Evolutionary conservation across 2,329 filamentous ascomycete species (phyloP).

Genomic region (Trichoderma hamatum): DNA sequence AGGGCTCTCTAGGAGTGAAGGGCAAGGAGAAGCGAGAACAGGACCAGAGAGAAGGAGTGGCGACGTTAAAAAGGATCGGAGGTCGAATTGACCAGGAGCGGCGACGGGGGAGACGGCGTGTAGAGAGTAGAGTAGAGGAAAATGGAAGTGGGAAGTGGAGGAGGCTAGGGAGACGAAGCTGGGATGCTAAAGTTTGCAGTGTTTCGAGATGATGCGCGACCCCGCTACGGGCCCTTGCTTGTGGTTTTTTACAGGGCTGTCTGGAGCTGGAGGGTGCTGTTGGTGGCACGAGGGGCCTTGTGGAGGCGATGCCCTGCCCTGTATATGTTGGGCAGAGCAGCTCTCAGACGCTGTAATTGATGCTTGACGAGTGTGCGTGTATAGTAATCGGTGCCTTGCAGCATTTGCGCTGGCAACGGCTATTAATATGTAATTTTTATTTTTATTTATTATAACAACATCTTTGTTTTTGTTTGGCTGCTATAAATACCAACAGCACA

Average conservation of each 20-base stretch:
- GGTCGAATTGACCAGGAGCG: conserved; percentile 18
- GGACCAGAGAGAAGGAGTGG: conserved; percentile 30
- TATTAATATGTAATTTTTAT: not conserved
- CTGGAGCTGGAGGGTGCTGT: not conserved
- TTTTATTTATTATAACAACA: too few species aligned
- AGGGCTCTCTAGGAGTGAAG: conserved; percentile 29
- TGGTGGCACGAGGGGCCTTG: not conserved
- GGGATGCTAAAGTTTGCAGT: conserved; percentile 20
- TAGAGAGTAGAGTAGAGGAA: conserved; percentile 2
- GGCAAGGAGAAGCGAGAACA: conserved; percentile 32
- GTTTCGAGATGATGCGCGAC: conserved; percentile 24
- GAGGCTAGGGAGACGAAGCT: conserved; percentile 14
- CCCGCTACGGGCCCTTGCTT: conserved; percentile 1
- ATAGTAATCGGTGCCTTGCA: too few species aligned
- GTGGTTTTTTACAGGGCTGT: not conserved
- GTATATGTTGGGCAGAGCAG: too few species aligned
- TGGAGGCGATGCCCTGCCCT: not conserved
- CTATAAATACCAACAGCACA: not conserved
- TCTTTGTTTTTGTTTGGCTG: not conserved
- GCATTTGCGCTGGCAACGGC: not conserved
- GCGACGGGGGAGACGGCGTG: conserved; percentile 14
- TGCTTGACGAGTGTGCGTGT: too few species aligned
- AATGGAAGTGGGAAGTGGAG: conserved; percentile 11
- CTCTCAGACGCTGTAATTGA: too few species aligned
- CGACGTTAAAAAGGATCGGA: conserved; percentile 39